These are phyloP conservation scores for Annona cherimola DNA, from an alignment of 164 flowering plant species.

Conservation along the genomic window DNA sequence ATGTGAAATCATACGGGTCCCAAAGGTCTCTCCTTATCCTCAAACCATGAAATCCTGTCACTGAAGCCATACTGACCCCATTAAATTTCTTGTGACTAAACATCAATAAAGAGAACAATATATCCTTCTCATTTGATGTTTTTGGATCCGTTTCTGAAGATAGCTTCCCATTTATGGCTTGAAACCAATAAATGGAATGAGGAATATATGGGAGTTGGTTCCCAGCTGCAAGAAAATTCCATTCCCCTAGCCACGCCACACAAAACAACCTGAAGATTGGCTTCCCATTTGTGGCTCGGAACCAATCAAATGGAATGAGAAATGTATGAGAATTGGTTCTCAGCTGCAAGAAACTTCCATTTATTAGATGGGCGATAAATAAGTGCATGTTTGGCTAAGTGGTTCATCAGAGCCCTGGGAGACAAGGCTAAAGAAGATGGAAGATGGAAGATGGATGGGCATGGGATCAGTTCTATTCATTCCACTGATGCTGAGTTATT, in stretches of 20 bases:
- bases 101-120: neutral
- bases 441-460: neutral
- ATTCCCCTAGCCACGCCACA: too few relatives aligned
- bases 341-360: neutral
- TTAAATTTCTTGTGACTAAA: neutral
- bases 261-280: too few relatives aligned
- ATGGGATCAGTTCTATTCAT: neutral
- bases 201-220: too few relatives aligned
- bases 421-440: neutral
- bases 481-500: neutral
- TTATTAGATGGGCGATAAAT: neutral
- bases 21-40: slow-evolving; percentile 48
- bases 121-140: neutral
- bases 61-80: neutral
- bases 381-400: neutral
- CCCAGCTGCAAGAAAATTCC: too few relatives aligned
- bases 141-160: too few relatives aligned
- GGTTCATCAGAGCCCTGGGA: neutral
- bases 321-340: neutral
- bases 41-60: neutral
- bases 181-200: neutral
- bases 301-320: too few relatives aligned
- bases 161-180: neutral
- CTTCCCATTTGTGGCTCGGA: too few relatives aligned
- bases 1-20: slow-evolving; percentile 88